Conservation (phyloP, 257 asterid genomes). For the Capsicum baccatum region DNA sequence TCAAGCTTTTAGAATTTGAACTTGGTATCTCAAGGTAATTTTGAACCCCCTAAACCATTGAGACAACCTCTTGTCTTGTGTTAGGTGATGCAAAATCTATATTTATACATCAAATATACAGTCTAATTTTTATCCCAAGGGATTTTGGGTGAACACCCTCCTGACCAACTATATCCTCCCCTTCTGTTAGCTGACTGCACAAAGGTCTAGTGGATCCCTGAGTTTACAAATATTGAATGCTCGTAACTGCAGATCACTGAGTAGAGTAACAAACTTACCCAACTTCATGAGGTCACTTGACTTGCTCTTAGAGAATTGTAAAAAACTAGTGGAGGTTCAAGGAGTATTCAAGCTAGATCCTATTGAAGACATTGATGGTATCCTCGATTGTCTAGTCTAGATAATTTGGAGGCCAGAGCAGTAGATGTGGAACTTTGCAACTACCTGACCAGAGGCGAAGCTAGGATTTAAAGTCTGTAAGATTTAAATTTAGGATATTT, state of each 20-base stretch:
- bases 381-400: not conserved
- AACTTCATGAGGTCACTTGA: constrained; percentile 22
- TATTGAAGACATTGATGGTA: not conserved
- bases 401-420: not conserved
- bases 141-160: too few species aligned
- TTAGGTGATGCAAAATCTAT: too few species aligned
- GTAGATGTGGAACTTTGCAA: constrained; percentile 29
- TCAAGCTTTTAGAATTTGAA: too few species aligned
- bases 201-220: constrained; percentile 26
- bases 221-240: constrained; percentile 14
- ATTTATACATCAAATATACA: too few species aligned
- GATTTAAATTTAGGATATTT: too few species aligned
- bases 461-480: too few species aligned
- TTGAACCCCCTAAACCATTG: too few species aligned
- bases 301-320: constrained; percentile 26
- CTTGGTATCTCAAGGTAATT: too few species aligned
- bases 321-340: constrained; percentile 28
- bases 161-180: not conserved
- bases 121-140: too few species aligned
- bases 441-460: not conserved
- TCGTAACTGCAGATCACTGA: constrained; percentile 21
- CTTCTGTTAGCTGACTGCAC: constrained; percentile 29
- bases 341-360: constrained; percentile 31
- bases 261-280: constrained; percentile 22
- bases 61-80: too few species aligned